Conservation (phyloP, 495 filamentous ascomycete genomes). For the Gamarada debralockiae region DNA sequence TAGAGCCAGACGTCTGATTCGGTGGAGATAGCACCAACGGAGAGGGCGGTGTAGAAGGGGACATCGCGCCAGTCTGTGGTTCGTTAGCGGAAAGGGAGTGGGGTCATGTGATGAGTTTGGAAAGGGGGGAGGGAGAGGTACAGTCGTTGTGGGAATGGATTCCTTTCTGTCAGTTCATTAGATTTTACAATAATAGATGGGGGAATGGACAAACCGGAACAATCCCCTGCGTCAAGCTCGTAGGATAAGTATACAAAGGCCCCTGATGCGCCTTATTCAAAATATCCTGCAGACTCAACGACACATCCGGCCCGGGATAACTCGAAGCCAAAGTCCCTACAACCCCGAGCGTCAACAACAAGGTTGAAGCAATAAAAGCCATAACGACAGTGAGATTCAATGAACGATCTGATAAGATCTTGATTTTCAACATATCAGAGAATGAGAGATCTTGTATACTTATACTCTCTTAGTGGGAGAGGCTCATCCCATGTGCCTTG, state of each 20-base stretch:
- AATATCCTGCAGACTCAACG: slow-evolving; percentile 14
- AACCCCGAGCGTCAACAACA: too few relatives aligned
- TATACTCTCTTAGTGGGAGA: too few relatives aligned
- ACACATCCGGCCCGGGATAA: slow-evolving; percentile 7
- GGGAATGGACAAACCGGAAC: slow-evolving; percentile 11
- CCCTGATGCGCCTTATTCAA: slow-evolving; percentile 20
- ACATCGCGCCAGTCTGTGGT: slow-evolving; percentile 58
- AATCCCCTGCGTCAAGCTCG: slow-evolving; percentile 26
- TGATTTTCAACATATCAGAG: too few relatives aligned
- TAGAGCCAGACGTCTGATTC: slow-evolving; percentile 88
- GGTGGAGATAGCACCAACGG: slow-evolving; percentile 62
- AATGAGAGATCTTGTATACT: too few relatives aligned
- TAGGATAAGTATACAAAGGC: slow-evolving; percentile 22
- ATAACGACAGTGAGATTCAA: too few relatives aligned
- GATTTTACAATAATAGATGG: too few relatives aligned
- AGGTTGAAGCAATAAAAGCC: too few relatives aligned
- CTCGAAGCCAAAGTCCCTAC: too few relatives aligned
- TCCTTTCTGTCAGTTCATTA: slow-evolving; percentile 12
- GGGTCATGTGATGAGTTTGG: neutral
- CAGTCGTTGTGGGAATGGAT: slow-evolving; percentile 86
- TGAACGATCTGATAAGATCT: too few relatives aligned
- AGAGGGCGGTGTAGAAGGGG: slow-evolving; percentile 61
- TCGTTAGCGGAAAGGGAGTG: slow-evolving; percentile 5
- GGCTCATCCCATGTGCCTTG: too few relatives aligned
- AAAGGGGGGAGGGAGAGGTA: neutral